phyloP scores from a whole-genome alignment of 495 filamentous ascomycete genomes.

The Penicillium pancosmium region DNA sequence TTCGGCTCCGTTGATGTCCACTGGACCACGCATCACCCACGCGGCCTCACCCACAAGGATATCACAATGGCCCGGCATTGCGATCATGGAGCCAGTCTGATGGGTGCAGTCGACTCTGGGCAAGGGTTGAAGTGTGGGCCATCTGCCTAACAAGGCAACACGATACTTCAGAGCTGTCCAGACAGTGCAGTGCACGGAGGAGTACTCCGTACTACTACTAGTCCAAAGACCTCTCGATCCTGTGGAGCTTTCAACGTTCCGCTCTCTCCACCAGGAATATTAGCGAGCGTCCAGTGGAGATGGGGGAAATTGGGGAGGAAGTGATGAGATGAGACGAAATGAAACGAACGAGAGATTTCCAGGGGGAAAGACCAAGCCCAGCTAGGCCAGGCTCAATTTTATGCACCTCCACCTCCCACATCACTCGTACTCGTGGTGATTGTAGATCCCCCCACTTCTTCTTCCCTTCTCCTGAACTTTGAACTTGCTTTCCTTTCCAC shows the following conservation, averaged over 20 bases:
- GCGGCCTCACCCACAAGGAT: slow-evolving; percentile 71
- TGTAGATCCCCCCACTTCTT: slow-evolving; percentile 21
- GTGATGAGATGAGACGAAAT: background rate
- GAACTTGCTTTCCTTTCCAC: slow-evolving; percentile 11
- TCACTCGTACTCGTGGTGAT: background rate
- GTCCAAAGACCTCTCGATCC: background rate
- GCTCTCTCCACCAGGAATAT: slow-evolving; percentile 2
- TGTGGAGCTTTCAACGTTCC: background rate
- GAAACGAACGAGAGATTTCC: background rate
- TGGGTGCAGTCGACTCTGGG: slow-evolving; percentile 41
- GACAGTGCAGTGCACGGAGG: background rate
- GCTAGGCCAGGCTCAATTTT: slow-evolving; percentile 13
- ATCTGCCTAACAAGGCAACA: background rate
- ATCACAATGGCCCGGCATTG: slow-evolving; percentile 66
- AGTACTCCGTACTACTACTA: background rate
- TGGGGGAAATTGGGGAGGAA: background rate
- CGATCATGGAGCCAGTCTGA: slow-evolving; percentile 54
- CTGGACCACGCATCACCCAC: slow-evolving; percentile 76
- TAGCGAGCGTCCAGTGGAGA: background rate
- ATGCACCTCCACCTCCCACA: slow-evolving; percentile 24
- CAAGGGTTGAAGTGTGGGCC: slow-evolving; percentile 43
- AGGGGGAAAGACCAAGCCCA: background rate
- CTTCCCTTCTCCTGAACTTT: slow-evolving; percentile 15
- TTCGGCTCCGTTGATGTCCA: slow-evolving; percentile 50
- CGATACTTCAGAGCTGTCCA: background rate